These are phyloP conservation scores for Glarea lozoyensis DNA, from an alignment of 495 filamentous ascomycete species.

Conservation along the genomic window DNA sequence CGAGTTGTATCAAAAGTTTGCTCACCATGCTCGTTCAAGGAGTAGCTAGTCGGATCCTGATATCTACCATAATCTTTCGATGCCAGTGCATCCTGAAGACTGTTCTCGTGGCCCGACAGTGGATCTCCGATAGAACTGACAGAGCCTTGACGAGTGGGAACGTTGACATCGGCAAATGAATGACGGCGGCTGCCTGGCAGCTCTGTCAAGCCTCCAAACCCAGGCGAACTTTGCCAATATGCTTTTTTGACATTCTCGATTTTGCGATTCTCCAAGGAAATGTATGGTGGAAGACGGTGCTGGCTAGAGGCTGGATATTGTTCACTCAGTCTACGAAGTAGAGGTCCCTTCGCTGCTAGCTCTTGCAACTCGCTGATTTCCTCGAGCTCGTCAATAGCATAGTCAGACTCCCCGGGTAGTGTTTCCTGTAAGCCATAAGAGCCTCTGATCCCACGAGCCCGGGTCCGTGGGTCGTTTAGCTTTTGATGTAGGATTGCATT, in stretches of 20 bases:
- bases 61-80: constrained; percentile 16
- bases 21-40: constrained; percentile 25
- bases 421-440: constrained; percentile 53
- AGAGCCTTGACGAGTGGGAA: constrained; percentile 60
- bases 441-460: constrained; percentile 53
- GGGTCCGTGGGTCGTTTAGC: constrained; percentile 49
- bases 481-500: constrained; percentile 60
- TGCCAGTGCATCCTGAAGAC: constrained; percentile 13
- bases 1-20: constrained; percentile 4
- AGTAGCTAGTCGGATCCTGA: constrained; percentile 13
- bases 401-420: constrained; percentile 62
- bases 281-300: constrained; percentile 44
- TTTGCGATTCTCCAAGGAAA: constrained; percentile 59
- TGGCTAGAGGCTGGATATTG: constrained; percentile 48
- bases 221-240: constrained; percentile 81
- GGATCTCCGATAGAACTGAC: constrained; percentile 55
- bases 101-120: constrained; percentile 21
- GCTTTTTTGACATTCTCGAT: constrained; percentile 72
- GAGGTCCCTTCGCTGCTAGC: constrained; percentile 39
- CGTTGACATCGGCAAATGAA: constrained; percentile 96
- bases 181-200: constrained; percentile 83
- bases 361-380: constrained; percentile 52
- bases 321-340: constrained; percentile 50
- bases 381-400: constrained; percentile 61
- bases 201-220: constrained; percentile 63